Evolutionary conservation across 768 basidiomycete genomes (phyloP).

Genomic region (Boletus reticulatus): DNA sequence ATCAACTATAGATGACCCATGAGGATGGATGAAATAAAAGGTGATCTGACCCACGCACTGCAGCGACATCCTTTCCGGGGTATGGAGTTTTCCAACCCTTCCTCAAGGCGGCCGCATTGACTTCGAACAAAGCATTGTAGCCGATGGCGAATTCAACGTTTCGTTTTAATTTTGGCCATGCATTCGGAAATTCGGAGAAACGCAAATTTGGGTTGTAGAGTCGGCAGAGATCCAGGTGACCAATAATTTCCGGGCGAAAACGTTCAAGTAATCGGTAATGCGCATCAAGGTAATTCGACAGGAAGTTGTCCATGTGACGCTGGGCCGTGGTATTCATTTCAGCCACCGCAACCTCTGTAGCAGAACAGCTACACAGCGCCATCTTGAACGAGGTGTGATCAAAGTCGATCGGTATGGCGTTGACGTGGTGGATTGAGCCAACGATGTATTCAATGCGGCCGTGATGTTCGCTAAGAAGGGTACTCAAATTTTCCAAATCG

Average conservation of each 20-base stretch:
- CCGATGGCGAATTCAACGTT: slow-evolving; percentile 70
- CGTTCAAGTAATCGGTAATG: slow-evolving; percentile 70
- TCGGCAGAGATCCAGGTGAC: slow-evolving; percentile 91
- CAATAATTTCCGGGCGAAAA: slow-evolving; percentile 85
- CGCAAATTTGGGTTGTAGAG: slow-evolving; percentile 69
- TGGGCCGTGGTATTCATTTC: slow-evolving; percentile 21
- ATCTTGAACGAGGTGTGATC: slow-evolving; percentile 67
- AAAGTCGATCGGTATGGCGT: slow-evolving; percentile 88
- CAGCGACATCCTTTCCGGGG: slow-evolving; percentile 74
- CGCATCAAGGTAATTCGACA: slow-evolving; percentile 78
- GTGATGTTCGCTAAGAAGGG: slow-evolving; percentile 47
- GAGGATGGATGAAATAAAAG: slow-evolving; percentile 6
- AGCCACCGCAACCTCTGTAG: slow-evolving; percentile 28
- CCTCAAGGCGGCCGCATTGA: slow-evolving; percentile 89
- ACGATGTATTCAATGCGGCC: slow-evolving; percentile 81
- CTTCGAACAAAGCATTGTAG: slow-evolving; percentile 92
- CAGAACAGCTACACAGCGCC: slow-evolving; percentile 48
- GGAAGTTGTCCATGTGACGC: slow-evolving; percentile 43
- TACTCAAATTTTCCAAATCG: slow-evolving; percentile 60
- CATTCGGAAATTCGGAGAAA: slow-evolving; percentile 54
- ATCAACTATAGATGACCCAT: slow-evolving; percentile 55
- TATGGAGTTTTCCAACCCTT: slow-evolving; percentile 89
- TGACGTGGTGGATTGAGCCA: slow-evolving; percentile 91
- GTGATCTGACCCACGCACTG: slow-evolving; percentile 48
- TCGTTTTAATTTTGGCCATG: slow-evolving; percentile 64